These are phyloP conservation scores for Aspergillus pseudotamarii DNA, from an alignment of 2,329 filamentous ascomycete species.

Conservation along the genomic window DNA sequence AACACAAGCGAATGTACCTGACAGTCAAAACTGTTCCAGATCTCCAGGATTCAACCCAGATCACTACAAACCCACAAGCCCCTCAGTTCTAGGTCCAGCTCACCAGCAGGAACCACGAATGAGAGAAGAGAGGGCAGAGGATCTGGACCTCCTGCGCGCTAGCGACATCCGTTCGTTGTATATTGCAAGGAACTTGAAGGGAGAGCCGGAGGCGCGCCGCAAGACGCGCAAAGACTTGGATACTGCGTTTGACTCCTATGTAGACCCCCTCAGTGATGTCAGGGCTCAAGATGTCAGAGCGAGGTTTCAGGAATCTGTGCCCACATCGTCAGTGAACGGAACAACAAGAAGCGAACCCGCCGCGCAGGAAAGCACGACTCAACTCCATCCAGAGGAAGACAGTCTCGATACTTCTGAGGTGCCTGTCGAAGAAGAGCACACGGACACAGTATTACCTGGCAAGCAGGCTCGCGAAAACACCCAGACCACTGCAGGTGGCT, in stretches of 20 bases:
- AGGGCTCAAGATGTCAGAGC: constrained; percentile 26
- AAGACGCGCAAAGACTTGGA: constrained; percentile 25
- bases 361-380: background rate
- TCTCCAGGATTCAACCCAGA: background rate
- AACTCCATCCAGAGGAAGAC: background rate
- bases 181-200: constrained; percentile 23
- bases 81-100: no score
- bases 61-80: background rate
- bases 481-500: background rate
- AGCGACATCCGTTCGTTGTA: constrained; percentile 41
- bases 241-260: constrained; percentile 21
- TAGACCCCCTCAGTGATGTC: constrained; percentile 17
- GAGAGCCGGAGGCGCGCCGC: constrained; percentile 22
- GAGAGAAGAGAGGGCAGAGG: constrained; percentile 29
- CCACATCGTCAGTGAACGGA: background rate
- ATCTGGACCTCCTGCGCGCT: constrained; percentile 37
- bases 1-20: background rate
- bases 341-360: background rate
- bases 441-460: background rate
- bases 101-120: constrained; percentile 7
- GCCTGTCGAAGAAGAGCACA: background rate
- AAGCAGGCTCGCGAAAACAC: background rate
- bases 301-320: constrained; percentile 21
- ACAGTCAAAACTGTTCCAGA: background rate
- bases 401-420: background rate